phyloP scores from a whole-genome alignment of 73 alveolate species.

The Symbiodinium pilosum region DNA sequence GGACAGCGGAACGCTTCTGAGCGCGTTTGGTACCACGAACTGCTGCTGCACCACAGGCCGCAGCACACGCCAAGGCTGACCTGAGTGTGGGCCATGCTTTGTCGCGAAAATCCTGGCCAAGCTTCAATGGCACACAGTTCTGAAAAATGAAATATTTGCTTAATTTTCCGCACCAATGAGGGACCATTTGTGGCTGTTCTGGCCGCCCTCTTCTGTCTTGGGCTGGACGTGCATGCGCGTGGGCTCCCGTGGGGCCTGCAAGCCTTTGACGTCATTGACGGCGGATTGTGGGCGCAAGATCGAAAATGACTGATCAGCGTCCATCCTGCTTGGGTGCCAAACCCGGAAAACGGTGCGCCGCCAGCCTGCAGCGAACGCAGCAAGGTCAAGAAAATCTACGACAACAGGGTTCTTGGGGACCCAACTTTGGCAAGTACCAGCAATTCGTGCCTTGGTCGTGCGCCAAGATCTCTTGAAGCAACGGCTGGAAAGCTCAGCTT shows the following conservation, averaged over 20 bases:
- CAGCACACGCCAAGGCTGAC: neutral
- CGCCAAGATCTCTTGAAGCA: neutral
- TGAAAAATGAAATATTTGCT: too few relatives aligned
- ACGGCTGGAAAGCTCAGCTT: conserved; percentile 11
- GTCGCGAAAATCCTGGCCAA: too few relatives aligned
- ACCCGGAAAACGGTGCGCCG: neutral
- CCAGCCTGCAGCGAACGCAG: neutral
- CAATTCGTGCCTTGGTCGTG: neutral
- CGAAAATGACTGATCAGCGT: neutral
- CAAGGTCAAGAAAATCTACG: neutral
- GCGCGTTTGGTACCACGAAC: neutral
- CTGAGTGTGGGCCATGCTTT: too few relatives aligned
- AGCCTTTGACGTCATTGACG: neutral
- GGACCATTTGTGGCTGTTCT: neutral
- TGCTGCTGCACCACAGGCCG: neutral
- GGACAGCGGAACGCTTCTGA: neutral
- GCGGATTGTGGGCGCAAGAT: neutral
- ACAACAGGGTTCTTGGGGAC: neutral
- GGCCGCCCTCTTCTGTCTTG: neutral
- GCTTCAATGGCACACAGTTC: too few relatives aligned
- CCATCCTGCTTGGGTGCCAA: neutral
- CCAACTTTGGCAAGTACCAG: too few relatives aligned
- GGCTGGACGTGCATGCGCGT: neutral
- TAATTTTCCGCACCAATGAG: too few relatives aligned
- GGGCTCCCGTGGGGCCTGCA: neutral